phyloP scores from a whole-genome alignment of 2,329 filamentous ascomycete genomes.

The Arthrobotrys sphaeroides region DNA sequence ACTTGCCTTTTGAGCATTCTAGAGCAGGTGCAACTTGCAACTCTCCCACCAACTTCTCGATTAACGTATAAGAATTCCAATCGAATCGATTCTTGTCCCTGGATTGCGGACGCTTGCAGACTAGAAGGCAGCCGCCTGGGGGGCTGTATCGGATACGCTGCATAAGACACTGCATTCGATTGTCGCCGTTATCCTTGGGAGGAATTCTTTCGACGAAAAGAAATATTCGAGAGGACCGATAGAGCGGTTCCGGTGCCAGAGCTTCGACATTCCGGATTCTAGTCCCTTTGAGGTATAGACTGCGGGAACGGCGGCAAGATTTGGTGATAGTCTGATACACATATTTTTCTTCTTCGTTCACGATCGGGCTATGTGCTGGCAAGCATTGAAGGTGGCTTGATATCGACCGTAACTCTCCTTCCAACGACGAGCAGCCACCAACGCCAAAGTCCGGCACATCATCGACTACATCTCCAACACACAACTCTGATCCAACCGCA shows the following conservation, averaged over 20 bases:
- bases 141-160: conserved; percentile 35
- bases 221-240: conserved; percentile 11
- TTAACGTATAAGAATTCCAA: conserved; percentile 32
- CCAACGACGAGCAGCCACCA: conserved; percentile 9
- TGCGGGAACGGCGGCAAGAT: conserved; percentile 8
- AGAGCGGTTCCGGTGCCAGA: background rate
- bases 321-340: conserved; percentile 6
- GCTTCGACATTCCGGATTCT: conserved; percentile 11
- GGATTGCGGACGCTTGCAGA: conserved; percentile 30
- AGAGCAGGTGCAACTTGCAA: conserved; percentile 32
- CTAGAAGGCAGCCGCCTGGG: conserved; percentile 34
- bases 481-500: conserved; percentile 8
- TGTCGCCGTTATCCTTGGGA: conserved; percentile 41
- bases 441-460: conserved; percentile 7
- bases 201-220: conserved; percentile 15
- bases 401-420: conserved; percentile 7
- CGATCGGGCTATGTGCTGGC: conserved; percentile 2
- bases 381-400: conserved; percentile 28
- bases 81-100: conserved; percentile 25
- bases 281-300: background rate
- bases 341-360: background rate
- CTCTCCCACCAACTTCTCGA: conserved; percentile 48
- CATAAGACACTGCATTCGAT: conserved; percentile 49
- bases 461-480: conserved; percentile 49
- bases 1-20: conserved; percentile 26